Percentiles rank a stretch among this genome's conserved stretches.
phyloP scores from a whole-genome alignment of 768 basidiomycete genomes.

The Hygrophorus pudorinus region DNA sequence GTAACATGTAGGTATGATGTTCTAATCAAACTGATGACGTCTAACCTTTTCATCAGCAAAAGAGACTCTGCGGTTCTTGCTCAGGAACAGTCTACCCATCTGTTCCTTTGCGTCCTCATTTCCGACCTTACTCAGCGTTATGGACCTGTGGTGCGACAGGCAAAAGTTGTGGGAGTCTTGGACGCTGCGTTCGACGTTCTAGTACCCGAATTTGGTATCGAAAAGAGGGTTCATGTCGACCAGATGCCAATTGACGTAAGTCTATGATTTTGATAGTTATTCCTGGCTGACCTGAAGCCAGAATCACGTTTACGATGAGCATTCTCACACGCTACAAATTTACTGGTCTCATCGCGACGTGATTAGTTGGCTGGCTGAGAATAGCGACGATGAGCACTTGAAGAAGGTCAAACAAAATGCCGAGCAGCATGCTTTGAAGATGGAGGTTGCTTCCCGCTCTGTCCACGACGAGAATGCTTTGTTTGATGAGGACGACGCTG shows the following conservation, averaged over 20 bases:
- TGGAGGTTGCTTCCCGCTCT: slow-evolving; percentile 82
- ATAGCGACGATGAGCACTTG: slow-evolving; percentile 92
- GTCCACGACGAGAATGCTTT: slow-evolving; percentile 81
- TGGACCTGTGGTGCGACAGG: slow-evolving; percentile 91
- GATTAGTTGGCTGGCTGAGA: slow-evolving; percentile 89
- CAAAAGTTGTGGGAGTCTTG: slow-evolving; percentile 92
- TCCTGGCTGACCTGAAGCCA: slow-evolving; percentile 21
- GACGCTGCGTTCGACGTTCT: slow-evolving; percentile 97
- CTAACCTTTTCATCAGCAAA: slow-evolving; percentile 42
- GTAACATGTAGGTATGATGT: slow-evolving; percentile 68
- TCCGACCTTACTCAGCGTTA: slow-evolving; percentile 90
- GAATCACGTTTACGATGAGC: slow-evolving; percentile 97
- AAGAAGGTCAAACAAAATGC: slow-evolving; percentile 91
- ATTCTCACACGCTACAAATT: slow-evolving; percentile 82
- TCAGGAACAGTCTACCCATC: slow-evolving; percentile 92
- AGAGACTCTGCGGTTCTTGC: slow-evolving; percentile 86
- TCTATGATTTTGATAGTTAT: background rate
- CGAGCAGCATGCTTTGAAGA: slow-evolving; percentile 83
- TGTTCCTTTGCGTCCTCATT: slow-evolving; percentile 92
- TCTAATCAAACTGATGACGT: background rate
- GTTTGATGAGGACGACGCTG: slow-evolving; percentile 80
- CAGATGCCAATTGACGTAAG: slow-evolving; percentile 97
- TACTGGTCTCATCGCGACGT: slow-evolving; percentile 97
- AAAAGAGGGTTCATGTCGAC: slow-evolving; percentile 97
- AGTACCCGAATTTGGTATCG: slow-evolving; percentile 95